phyloP scores from a whole-genome alignment of 2,329 filamentous ascomycete genomes.

The Botryotinia narcissicola region DNA sequence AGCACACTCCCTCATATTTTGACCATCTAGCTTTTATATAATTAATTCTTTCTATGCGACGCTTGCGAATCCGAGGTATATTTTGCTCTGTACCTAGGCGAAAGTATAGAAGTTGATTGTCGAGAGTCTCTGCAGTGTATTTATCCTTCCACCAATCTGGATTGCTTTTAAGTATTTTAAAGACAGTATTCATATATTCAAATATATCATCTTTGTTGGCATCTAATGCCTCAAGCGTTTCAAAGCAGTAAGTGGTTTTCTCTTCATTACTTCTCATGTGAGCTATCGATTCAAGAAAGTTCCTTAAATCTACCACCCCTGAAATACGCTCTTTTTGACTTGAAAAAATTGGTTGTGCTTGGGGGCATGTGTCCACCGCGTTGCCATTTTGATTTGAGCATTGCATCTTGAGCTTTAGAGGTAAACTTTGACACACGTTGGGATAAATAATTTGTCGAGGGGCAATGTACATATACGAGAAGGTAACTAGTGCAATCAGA shows the following conservation, averaged over 20 bases:
- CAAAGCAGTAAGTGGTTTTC: not conserved
- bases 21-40: not conserved
- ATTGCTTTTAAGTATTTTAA: not conserved
- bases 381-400: not conserved
- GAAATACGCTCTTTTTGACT: not conserved
- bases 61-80: not conserved
- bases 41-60: not conserved
- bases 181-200: not conserved
- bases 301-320: not conserved
- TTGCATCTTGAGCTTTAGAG: not conserved
- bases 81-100: not conserved
- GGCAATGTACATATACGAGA: not conserved
- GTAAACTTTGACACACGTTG: not conserved
- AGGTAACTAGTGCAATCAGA: not conserved
- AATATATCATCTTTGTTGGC: not conserved
- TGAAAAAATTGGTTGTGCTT: not conserved
- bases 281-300: not conserved
- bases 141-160: not conserved
- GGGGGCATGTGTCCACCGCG: too few species aligned
- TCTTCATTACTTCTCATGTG: not conserved
- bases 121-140: not conserved
- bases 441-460: not conserved
- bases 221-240: not conserved
- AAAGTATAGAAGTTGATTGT: not conserved
- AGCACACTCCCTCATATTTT: not conserved